Conservation (phyloP, 2,329 filamentous ascomycete species). For the Aureobasidium sp. region DNA sequence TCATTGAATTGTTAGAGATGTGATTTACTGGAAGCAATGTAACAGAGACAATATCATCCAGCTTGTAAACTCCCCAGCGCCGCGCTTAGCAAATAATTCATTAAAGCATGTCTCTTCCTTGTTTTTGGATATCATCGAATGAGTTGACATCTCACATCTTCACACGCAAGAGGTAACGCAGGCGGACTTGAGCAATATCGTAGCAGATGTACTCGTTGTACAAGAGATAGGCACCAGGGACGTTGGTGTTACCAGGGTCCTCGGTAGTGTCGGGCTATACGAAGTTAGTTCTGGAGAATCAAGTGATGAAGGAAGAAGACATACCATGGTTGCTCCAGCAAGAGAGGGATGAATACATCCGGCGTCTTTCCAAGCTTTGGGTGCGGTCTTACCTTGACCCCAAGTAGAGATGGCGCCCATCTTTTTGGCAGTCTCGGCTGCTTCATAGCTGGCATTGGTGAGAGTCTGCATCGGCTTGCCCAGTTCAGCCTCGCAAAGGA, state of each 20-base stretch:
- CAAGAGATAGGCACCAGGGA: constrained; percentile 40
- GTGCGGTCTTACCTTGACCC: constrained; percentile 60
- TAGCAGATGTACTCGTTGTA: constrained; percentile 75
- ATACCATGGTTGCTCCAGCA: constrained; percentile 62
- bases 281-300: not conserved
- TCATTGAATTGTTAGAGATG: not conserved
- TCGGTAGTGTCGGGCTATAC: constrained; percentile 22
- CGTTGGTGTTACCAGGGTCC: constrained; percentile 18
- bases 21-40: not conserved
- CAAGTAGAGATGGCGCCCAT: constrained; percentile 60
- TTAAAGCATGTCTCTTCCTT: not conserved
- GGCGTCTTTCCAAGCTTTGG: constrained; percentile 70
- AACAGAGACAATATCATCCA: not conserved
- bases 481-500: constrained; percentile 80
- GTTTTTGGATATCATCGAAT: not conserved
- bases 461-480: constrained; percentile 67
- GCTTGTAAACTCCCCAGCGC: not conserved
- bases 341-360: constrained; percentile 56
- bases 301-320: not conserved
- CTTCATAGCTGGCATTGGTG: constrained; percentile 50
- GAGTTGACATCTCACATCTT: constrained; percentile 28
- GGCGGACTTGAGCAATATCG: constrained; percentile 60
- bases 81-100: not conserved
- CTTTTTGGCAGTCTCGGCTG: constrained; percentile 55
- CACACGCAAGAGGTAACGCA: constrained; percentile 63